Conservation (phyloP, 345 rosid genomes). For the Reutealis trisperma region DNA sequence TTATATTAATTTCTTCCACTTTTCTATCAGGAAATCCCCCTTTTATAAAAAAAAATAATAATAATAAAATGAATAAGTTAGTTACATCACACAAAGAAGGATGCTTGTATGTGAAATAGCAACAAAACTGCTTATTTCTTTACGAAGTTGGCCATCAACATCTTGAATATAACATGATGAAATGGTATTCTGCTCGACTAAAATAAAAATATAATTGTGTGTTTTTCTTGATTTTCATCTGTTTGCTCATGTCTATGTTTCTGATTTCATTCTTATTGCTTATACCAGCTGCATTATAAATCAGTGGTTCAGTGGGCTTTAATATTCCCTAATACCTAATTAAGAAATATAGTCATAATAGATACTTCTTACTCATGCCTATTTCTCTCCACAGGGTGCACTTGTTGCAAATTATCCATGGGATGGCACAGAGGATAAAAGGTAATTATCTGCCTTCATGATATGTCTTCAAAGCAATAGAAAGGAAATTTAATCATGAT, state of each 20-base stretch:
- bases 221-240: neutral
- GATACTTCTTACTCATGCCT: slow-evolving; percentile 6
- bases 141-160: neutral
- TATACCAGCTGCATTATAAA: neutral
- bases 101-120: neutral
- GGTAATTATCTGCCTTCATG: slow-evolving; percentile 40
- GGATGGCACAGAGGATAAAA: slow-evolving; percentile 81
- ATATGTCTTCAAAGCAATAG: neutral
- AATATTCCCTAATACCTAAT: neutral
- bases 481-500: no score
- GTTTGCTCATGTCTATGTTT: neutral
- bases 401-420: slow-evolving; percentile 98
- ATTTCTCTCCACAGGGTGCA: slow-evolving; percentile 69
- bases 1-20: neutral
- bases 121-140: neutral
- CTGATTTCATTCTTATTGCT: neutral
- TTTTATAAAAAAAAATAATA: neutral
- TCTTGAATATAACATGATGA: neutral
- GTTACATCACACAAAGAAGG: neutral
- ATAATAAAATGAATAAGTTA: neutral
- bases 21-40: neutral
- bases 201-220: neutral
- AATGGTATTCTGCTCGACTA: neutral
- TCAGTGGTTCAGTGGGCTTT: neutral
- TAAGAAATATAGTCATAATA: slow-evolving; percentile 4